Evolutionary conservation across 2,329 filamentous ascomycete species (phyloP), one percentile per base, ranked within the genome.

Genomic region (Calonectria fujianensis): DNA sequence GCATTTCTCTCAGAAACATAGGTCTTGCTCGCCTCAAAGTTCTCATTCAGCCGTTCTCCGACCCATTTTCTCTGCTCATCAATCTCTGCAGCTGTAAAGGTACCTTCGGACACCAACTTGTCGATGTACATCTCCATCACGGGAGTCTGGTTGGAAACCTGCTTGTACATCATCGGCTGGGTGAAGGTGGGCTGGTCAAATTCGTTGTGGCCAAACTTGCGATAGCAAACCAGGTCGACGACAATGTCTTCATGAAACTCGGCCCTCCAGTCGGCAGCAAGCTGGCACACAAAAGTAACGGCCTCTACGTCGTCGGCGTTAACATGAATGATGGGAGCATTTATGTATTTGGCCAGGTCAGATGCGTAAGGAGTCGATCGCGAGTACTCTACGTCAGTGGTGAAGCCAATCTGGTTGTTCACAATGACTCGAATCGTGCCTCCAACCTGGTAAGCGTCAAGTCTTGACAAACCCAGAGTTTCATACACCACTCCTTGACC

Each of bases 401-500:
- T 99, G 90, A 99, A 98, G 85, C 97, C 97, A 84, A 99, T 98
- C 90, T 99, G 97, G 91, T 99, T 98, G 92, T 99, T 98, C 80
- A 98, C 96, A 74, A 99, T 93, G 77, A 98, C 90, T 87, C 98
- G 96, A 80, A 99, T 94, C 64, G 97, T 98, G 83, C 97, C 97
- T 81, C 97, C 96, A 68, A 96, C 98, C 50, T 97, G 97, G 88
- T 98, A 99, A 78, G 94, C 95, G 27, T 96, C 96, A 29, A 99
- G 92, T 57, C 95, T 94, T 87, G 98, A 94, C 92, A 99, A 98
- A 74, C 97, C 97, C 86, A 99, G 94, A 81, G 96, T 98, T 87
- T 99, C 97, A 87, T 99, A 98, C 74, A 98, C 97, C 75, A 98
- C 91, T 88, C 97, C 97, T 87, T 99, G 97, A 45, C 93, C 97